A percentile compares a stretch with the other conserved stretches of the same genome.
Conservation (phyloP, 2,329 filamentous ascomycete genomes). For the Sporothrix curviconia region DNA sequence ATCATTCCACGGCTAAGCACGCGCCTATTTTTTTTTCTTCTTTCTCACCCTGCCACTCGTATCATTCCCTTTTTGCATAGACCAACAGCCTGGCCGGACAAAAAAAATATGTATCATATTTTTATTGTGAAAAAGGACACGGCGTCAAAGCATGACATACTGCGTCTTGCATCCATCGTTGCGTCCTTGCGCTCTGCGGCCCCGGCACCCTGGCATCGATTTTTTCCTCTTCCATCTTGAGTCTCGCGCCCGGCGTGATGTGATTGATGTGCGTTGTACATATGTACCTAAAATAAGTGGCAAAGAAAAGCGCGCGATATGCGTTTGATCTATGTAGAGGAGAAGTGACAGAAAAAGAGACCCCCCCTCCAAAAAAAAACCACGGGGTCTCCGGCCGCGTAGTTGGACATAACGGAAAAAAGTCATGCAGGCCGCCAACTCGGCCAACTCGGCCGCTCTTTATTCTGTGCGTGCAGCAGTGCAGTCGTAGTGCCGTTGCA, state of each 20-base stretch:
- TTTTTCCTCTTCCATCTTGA: neutral
- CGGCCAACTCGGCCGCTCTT: neutral
- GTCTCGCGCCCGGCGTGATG: slow-evolving; percentile 4
- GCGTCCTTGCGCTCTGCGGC: neutral
- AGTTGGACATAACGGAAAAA: no score
- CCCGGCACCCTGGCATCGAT: neutral
- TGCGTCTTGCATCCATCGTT: no score
- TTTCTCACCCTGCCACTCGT: neutral
- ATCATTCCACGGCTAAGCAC: neutral
- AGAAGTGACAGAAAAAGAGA: neutral
- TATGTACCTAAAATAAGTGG: neutral
- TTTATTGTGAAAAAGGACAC: no score
- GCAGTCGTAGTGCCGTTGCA: neutral
- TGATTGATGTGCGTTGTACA: neutral
- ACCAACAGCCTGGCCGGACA: neutral
- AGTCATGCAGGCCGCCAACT: no score
- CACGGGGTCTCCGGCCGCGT: no score
- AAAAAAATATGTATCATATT: no score
- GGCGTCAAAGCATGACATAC: slow-evolving; percentile 9
- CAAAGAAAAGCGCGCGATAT: neutral
- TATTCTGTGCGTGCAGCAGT: neutral
- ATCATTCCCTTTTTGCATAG: neutral
- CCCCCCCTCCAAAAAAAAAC: no score
- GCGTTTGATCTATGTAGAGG: neutral
- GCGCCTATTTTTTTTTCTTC: neutral